Conservation (phyloP, 768 basidiomycete species). For the Terana coerulea region DNA sequence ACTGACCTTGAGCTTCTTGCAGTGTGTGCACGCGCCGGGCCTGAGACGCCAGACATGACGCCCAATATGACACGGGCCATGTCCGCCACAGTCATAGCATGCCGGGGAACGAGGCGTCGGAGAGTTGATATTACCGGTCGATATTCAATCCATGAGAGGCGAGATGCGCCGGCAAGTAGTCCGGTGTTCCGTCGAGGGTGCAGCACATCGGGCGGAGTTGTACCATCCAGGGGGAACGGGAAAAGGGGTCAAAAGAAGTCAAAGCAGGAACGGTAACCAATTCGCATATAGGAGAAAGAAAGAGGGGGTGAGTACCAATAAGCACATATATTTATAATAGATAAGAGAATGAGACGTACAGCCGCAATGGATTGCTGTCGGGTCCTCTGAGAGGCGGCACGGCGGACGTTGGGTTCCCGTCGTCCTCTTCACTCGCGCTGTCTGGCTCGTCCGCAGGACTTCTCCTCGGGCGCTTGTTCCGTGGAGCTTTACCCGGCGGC, state of each 20-base stretch:
- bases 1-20: slow-evolving; percentile 79
- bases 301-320: not conserved
- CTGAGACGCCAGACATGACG: slow-evolving; percentile 32
- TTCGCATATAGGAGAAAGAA: not conserved
- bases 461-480: slow-evolving; percentile 3
- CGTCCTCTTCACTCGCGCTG: slow-evolving; percentile 13
- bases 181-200: slow-evolving; percentile 5
- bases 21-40: slow-evolving; percentile 80
- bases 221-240: not conserved
- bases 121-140: slow-evolving; percentile 3
- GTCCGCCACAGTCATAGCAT: not conserved
- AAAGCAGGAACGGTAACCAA: not conserved
- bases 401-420: not conserved
- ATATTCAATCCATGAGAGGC: not conserved
- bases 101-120: slow-evolving; percentile 2
- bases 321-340: not conserved
- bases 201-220: not conserved
- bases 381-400: slow-evolving; percentile 15
- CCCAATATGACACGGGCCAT: not conserved
- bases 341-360: slow-evolving; percentile 9
- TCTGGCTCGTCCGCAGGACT: not conserved
- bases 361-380: slow-evolving; percentile 4
- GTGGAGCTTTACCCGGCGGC: not conserved
- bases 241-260: not conserved
- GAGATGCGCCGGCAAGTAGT: slow-evolving; percentile 8